phyloP scores from a whole-genome alignment of 1,284 basidiomycete genomes.

The Ganoderma sinense region DNA sequence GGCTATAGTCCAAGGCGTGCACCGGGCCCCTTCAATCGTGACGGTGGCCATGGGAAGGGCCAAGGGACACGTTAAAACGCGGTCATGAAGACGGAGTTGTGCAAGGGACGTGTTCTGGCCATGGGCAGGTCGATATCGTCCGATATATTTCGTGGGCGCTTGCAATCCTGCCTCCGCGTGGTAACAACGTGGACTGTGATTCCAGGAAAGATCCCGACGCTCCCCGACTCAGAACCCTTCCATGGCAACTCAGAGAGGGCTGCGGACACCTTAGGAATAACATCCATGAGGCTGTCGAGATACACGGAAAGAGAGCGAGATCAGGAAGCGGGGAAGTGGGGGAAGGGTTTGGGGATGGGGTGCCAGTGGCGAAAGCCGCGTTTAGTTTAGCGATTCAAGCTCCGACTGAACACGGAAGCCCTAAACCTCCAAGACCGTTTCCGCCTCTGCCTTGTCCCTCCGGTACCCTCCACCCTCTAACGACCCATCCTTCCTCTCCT shows the following conservation, averaged over 20 bases:
- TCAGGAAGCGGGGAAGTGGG: slow-evolving; percentile 12
- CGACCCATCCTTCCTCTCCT: slow-evolving; percentile 34
- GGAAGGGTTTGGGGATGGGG: slow-evolving; percentile 6
- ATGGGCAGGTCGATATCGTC: slow-evolving; percentile 6
- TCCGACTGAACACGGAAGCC: slow-evolving; percentile 37
- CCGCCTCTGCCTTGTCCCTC: slow-evolving; percentile 40
- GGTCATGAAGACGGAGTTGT: not conserved
- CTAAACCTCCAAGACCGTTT: slow-evolving; percentile 37
- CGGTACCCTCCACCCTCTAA: slow-evolving; percentile 38
- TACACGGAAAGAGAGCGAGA: not conserved
- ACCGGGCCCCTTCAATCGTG: not conserved
- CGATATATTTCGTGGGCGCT: slow-evolving; percentile 7
- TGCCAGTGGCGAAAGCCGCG: slow-evolving; percentile 27
- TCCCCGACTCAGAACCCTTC: not conserved
- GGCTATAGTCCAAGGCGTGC: not conserved
- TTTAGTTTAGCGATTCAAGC: slow-evolving; percentile 31
- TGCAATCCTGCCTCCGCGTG: not conserved
- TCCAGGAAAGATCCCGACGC: not conserved
- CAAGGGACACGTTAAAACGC: not conserved
- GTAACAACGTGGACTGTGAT: not conserved
- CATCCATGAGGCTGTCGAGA: not conserved
- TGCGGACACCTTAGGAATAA: too few relatives aligned
- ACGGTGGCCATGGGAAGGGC: not conserved
- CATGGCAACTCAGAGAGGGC: not conserved
- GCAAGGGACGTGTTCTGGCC: not conserved